phyloP scores from a whole-genome alignment of 306 rosid species.

The Vigna hirtella region DNA sequence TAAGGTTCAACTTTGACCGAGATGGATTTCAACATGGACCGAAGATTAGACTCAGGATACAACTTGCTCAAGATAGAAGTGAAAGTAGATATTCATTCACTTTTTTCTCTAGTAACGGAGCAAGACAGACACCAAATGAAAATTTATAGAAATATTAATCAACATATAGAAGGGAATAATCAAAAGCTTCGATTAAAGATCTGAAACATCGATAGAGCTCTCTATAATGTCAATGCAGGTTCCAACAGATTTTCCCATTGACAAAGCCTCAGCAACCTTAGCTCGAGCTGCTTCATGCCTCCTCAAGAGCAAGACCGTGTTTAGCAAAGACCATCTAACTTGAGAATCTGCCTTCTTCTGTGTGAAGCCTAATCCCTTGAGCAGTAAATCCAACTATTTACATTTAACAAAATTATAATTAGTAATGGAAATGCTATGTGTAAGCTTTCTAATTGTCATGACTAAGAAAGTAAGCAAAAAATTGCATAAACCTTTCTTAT shows the following conservation, averaged over 20 bases:
- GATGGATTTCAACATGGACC: too few relatives aligned
- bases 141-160: background rate
- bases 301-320: conserved; percentile 73
- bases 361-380: conserved; percentile 77
- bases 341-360: conserved; percentile 94
- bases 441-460: conserved; percentile 16
- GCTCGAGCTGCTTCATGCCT: conserved; percentile 77
- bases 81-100: too few relatives aligned
- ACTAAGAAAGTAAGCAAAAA: conserved; percentile 9
- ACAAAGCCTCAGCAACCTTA: conserved; percentile 83
- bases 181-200: conserved; percentile 45
- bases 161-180: conserved; percentile 9
- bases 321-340: conserved; percentile 92
- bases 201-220: conserved; percentile 58
- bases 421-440: conserved; percentile 19
- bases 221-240: conserved; percentile 80
- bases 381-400: conserved; percentile 71
- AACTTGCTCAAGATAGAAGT: too few relatives aligned
- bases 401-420: conserved; percentile 36
- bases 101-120: too few relatives aligned
- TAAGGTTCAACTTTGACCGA: too few relatives aligned
- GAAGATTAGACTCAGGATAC: too few relatives aligned
- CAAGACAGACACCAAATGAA: too few relatives aligned
- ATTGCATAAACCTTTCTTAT: conserved; percentile 74
- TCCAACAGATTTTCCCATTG: conserved; percentile 74